Evolutionary conservation across 2,329 filamentous ascomycete genomes (phyloP).

Genomic region (Dryadomyces quercus-mongolicae): DNA sequence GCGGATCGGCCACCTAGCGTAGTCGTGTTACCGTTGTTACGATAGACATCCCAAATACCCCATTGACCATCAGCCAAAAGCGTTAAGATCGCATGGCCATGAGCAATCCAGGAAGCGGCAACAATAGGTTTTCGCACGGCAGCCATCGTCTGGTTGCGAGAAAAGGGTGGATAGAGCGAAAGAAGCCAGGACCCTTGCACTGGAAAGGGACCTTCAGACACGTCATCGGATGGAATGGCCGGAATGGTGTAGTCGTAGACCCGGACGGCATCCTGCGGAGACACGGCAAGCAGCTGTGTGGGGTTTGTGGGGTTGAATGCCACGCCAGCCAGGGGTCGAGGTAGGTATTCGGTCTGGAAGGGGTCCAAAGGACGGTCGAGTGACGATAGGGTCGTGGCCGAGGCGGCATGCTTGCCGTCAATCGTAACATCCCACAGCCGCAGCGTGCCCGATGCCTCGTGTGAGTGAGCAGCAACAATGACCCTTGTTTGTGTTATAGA

Average conservation of each 20-base stretch:
- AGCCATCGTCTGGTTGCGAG: constrained; percentile 30
- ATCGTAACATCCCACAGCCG: constrained; percentile 46
- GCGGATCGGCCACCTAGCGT: constrained; percentile 32
- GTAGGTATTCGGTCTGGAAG: constrained; percentile 49
- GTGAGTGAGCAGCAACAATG: constrained; percentile 48
- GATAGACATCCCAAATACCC: constrained; percentile 57
- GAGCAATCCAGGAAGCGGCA: constrained; percentile 49
- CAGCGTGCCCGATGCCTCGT: constrained; percentile 45
- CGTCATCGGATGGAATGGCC: constrained; percentile 38
- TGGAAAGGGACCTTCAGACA: constrained; percentile 37
- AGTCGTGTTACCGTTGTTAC: constrained; percentile 31
- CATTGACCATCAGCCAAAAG: constrained; percentile 53
- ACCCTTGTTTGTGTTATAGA: constrained; percentile 23
- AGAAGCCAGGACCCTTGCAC: constrained; percentile 52
- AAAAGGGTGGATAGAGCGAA: constrained; percentile 47
- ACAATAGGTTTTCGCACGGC: constrained; percentile 44
- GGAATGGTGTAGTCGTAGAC: constrained; percentile 49
- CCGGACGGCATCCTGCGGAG: constrained; percentile 42
- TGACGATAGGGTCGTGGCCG: not conserved
- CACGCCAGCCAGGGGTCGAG: constrained; percentile 40
- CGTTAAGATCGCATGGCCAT: constrained; percentile 45
- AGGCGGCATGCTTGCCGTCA: constrained; percentile 25
- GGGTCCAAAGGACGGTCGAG: constrained; percentile 25
- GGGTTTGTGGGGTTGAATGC: constrained; percentile 49
- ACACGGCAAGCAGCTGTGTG: constrained; percentile 45